Base-by-base conservation (phyloP, 176 grass and related monocot species). In the Cocos nucifera region DNA sequence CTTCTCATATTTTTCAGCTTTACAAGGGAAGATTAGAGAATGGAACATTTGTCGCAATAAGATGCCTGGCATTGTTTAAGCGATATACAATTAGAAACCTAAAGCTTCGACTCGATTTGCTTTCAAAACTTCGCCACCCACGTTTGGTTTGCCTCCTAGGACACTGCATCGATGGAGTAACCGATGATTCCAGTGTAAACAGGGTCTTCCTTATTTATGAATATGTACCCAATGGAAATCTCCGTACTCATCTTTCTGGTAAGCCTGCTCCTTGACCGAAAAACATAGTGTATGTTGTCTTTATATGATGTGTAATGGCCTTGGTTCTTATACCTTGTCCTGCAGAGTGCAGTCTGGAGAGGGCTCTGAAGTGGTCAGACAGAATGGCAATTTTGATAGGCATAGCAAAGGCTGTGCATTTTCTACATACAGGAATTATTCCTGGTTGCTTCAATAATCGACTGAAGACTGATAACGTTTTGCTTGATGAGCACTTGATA, bases 161-260 rank as follows among this genome's bases (percentile, higher is more conserved):
- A 21, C 92, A 96, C 69, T 96, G 87, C 69, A 82, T 83, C 64
- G 92, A 96, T 21, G 67, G 61, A 15, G 23, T 64, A n/a, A 57
- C 56, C 65, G 87, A 96, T 74, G 81, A 96, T 55, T 81, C 81
- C 67, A 74, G 68, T 78, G 83, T 90, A 23, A 90, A 79, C 63
- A 75, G 83, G 54, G 80, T 96, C 77, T 96, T 96, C 61, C 86
- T 96, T 79, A 78, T 96, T 57, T 96, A 96, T 64, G 92, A 96
- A 71, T 88, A 82, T 75, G 63, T 88, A 51, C 70, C 87, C 69
- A 80, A 75, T 22, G 73, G 75, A 71, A 80, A 80, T 70, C 75
- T 96, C 27, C 64, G 63, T 75, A 75, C 62, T 58, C 70, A 85
- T 82, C 78, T 96, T 73, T 96, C 80, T 75, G 92, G 92, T 96